phyloP scores from a whole-genome alignment of 2,329 filamentous ascomycete species.

The Aschersonia sp. region DNA sequence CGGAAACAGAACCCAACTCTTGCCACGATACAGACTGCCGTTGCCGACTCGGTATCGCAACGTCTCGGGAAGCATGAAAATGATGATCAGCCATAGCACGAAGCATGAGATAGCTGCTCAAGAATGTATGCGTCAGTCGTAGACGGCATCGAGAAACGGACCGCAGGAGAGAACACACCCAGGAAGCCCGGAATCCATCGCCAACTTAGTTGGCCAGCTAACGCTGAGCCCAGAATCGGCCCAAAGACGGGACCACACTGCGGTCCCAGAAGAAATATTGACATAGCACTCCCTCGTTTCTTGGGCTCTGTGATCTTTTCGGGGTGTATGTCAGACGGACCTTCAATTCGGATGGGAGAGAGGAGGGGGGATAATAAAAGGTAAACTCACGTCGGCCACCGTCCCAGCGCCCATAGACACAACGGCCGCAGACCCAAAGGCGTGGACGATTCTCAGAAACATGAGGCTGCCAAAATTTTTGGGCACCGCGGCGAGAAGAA shows the following conservation, averaged over 20 bases:
- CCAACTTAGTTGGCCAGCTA: slow-evolving; percentile 20
- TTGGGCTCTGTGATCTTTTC: slow-evolving; percentile 17
- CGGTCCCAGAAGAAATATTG: slow-evolving; percentile 26
- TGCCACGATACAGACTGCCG: slow-evolving; percentile 13
- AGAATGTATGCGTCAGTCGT: too few species aligned
- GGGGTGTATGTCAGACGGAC: not conserved
- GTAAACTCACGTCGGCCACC: slow-evolving; percentile 19
- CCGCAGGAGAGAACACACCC: slow-evolving; percentile 3
- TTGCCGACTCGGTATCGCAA: slow-evolving; percentile 28
- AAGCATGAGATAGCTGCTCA: slow-evolving; percentile 13
- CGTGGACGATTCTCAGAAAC: slow-evolving; percentile 24
- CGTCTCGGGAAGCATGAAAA: slow-evolving; percentile 28
- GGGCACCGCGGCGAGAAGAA: slow-evolving; percentile 21
- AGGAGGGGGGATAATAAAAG: not conserved
- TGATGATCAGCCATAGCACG: slow-evolving; percentile 12
- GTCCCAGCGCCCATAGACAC: slow-evolving; percentile 27
- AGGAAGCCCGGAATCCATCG: slow-evolving; percentile 29
- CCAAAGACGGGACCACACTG: slow-evolving; percentile 29
- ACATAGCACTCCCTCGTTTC: slow-evolving; percentile 22
- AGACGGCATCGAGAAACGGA: not conserved
- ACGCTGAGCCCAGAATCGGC: slow-evolving; percentile 24
- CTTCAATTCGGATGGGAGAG: not conserved
- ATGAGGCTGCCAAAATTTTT: slow-evolving; percentile 21
- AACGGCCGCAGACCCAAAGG: slow-evolving; percentile 26
- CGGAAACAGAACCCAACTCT: slow-evolving; percentile 8